Conservation (phyloP, 148 eudicot species). For the Rhododendron henanense region DNA sequence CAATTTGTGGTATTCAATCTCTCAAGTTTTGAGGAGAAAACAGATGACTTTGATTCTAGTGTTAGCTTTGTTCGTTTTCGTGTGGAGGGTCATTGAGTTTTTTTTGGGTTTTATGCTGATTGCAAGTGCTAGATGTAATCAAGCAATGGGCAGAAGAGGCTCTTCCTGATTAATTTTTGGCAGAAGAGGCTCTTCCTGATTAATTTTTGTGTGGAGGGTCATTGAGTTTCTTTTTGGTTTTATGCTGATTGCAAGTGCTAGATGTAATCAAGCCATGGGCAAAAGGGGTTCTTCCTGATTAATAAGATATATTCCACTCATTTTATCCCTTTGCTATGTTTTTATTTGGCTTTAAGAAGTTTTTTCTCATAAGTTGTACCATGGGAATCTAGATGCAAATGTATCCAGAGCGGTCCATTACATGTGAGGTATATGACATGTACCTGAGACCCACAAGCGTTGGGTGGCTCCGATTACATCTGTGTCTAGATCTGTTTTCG, state of each 20-base stretch:
- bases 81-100: background rate
- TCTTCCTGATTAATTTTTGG: background rate
- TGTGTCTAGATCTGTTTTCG: no score
- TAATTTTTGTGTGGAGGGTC: background rate
- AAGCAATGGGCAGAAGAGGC: background rate
- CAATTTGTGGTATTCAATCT: background rate
- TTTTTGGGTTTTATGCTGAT: background rate
- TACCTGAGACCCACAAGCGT: no score
- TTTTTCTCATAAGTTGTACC: no score
- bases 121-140: background rate
- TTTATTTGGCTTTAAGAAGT: background rate
- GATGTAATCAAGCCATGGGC: background rate
- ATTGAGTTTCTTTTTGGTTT: background rate
- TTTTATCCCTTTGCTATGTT: background rate
- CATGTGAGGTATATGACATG: no score
- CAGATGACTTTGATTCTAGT: background rate
- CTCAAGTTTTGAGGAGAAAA: conserved; percentile 11
- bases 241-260: background rate
- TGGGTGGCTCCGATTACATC: no score
- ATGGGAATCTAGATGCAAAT: no score
- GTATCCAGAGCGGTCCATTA: no score
- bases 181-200: no score
- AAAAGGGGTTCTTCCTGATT: background rate
- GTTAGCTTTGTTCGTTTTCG: background rate
- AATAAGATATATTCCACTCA: background rate